phyloP scores from a whole-genome alignment of 2,329 filamentous ascomycete genomes.

The Penicillium sp. region DNA sequence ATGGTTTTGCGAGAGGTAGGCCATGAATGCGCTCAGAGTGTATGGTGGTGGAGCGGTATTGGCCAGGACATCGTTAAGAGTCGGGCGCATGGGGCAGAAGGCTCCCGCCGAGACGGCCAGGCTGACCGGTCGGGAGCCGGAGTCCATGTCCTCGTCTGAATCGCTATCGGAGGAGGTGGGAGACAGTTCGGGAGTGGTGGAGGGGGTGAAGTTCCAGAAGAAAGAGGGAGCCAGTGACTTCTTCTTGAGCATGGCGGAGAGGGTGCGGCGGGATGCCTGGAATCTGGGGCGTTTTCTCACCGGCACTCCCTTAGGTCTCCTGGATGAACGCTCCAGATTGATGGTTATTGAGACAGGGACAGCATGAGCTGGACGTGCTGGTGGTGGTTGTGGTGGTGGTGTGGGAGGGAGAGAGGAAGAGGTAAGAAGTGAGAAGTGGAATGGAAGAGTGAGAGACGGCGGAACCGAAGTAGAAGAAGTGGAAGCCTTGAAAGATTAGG shows the following conservation, averaged over 20 bases:
- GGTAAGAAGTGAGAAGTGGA: slow-evolving; percentile 3
- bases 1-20: slow-evolving; percentile 94
- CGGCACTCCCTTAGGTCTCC: slow-evolving; percentile 26
- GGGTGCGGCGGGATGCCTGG: slow-evolving; percentile 28
- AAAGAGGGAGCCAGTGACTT: slow-evolving; percentile 40
- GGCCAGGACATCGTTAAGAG: slow-evolving; percentile 83
- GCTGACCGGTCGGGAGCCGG: slow-evolving; percentile 49
- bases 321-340: slow-evolving; percentile 26
- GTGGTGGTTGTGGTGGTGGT: not conserved
- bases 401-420: not conserved
- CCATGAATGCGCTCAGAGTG: slow-evolving; percentile 91
- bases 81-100: slow-evolving; percentile 62
- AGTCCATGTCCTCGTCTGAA: slow-evolving; percentile 51
- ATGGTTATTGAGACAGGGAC: slow-evolving; percentile 18
- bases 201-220: slow-evolving; percentile 45
- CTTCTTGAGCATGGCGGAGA: slow-evolving; percentile 46
- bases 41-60: slow-evolving; percentile 86
- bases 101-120: slow-evolving; percentile 45
- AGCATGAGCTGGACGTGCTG: slow-evolving; percentile 1
- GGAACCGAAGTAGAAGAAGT: not conserved
- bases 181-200: slow-evolving; percentile 50
- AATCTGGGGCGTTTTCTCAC: slow-evolving; percentile 27
- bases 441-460: not conserved
- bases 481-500: not conserved
- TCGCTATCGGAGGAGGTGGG: slow-evolving; percentile 49